Evolutionary conservation across 2,329 filamentous ascomycete species (phyloP), one percentile per base, ranked within the genome.

Genomic region (Fusarium sp.): DNA sequence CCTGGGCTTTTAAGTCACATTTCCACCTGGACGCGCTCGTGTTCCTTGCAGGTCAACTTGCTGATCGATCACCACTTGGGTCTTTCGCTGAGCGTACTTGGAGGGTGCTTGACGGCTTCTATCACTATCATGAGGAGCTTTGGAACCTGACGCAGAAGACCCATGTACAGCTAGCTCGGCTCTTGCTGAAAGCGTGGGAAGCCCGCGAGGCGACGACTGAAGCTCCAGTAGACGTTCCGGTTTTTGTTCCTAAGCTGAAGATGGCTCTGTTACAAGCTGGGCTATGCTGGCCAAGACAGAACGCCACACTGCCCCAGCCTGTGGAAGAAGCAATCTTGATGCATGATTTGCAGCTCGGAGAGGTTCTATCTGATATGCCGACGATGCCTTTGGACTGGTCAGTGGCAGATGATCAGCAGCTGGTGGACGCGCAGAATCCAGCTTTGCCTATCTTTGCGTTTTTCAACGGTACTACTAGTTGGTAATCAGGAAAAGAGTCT

Each of bases 361-460:
- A 23, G n/a, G 4, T 4, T 1, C 10, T 16, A 1, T 3, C n/a
- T 13, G 44, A 37, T 3, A n/a, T 65, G 4, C 3, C 39, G 3
- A n/a, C 18, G 3, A 34, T 46, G n/a, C 8, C 39, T 6, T 11
- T 26, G 0, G 51, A 58, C 7, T 65, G 52, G 60, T n/a, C 30
- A 0, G 18, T 58, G 21, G 4, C 30, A 2, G 44, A 49, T 0
- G 28, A 46, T 2, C 25, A 41, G 11, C 62, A 37, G 7, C 1
- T 2, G 7, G 16, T 46, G 8, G 62, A 65, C 8, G 14, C 25
- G 1, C 62, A 64, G 3, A 65, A 43, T 1, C 62, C 62, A 30
- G 31, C 49, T n/a, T 26, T 65, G 11, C 62, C 62, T 1, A 18
- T 65, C 1, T 65, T 65, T 30, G 52, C 51, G 4, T 65, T 65